Base-by-base conservation (phyloP, 208 protist species). In the Wallacemonas sp. region DNA sequence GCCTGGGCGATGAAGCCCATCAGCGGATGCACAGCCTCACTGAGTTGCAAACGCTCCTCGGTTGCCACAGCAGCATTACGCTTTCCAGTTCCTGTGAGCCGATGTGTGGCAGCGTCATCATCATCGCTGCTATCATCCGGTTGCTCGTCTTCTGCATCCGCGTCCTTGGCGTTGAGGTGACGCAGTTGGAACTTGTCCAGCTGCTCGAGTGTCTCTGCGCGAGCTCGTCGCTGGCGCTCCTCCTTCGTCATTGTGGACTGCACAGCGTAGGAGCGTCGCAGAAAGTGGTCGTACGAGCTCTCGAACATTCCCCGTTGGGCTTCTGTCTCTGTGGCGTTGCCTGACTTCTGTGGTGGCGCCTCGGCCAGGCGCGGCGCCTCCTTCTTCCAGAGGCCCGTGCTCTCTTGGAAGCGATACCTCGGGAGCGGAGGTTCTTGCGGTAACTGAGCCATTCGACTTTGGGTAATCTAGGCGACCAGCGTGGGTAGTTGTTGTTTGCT, bases 231-330 rank as follows among this genome's bases (percentile, higher is more conserved):
- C 30, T 70, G 29, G 4, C 68, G 65, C 55, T 75, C 57, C 46
- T 60, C 61, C 1, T 19, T 26, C 0, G 71, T 55, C 11, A 30
- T 32, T 33, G 16, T 68, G 19, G 66, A 21, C 44, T 65, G 34
- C 44, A 75, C 66, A 9, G 72, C 72, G 33, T 73, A 69, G 11
- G 68, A 67, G 8, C 71, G 41, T 11, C 78, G 64, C 32, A 94
- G 62, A 39, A 88, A 86, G 49, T 79, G 85, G 47, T 94, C 88
- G 32, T 80, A 81, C 27, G 85, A 86, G 65, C 81, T 90, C 39
- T 90, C 82, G 26, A 81, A 61, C 39, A 63, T 33, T 9, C n/a
- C 52, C 6, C 52, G 47, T 17, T 23, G n/a, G 1, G n/a, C n/a
- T 8, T 17, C 52, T 21, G 30, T 29, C 6, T 21, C 17, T 5